Percentiles rank a stretch among this genome's conserved stretches.
These are phyloP conservation scores for Cytospora leucostoma DNA, from an alignment of 2,329 filamentous ascomycete genomes.

Conservation along the genomic window DNA sequence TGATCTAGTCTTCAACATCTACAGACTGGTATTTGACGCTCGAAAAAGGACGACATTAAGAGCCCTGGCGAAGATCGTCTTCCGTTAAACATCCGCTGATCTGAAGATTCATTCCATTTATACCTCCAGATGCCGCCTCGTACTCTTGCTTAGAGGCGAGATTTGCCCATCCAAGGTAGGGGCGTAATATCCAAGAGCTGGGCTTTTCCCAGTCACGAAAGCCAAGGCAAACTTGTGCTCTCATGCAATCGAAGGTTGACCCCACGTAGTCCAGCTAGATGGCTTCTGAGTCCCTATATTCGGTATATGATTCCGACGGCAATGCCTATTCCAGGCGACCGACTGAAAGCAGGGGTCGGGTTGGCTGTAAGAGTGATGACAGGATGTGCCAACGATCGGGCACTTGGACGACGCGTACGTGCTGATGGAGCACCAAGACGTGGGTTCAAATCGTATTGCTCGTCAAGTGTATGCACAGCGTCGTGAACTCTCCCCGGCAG, in stretches of 20 bases:
- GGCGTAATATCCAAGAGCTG: slow-evolving; percentile 40
- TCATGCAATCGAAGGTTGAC: slow-evolving; percentile 45
- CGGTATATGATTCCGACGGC: slow-evolving; percentile 63
- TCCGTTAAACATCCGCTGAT: neutral
- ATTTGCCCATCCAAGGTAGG: neutral
- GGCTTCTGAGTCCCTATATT: slow-evolving; percentile 58
- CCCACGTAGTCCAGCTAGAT: slow-evolving; percentile 54
- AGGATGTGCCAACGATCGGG: slow-evolving; percentile 64
- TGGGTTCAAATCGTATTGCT: slow-evolving; percentile 65
- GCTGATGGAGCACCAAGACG: slow-evolving; percentile 58
- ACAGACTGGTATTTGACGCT: neutral
- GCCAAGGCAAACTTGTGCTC: slow-evolving; percentile 59
- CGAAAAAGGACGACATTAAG: neutral
- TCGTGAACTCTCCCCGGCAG: slow-evolving; percentile 55
- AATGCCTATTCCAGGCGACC: slow-evolving; percentile 48
- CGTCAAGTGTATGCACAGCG: slow-evolving; percentile 58
- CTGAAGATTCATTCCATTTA: neutral
- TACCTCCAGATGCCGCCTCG: neutral
- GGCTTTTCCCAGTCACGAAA: slow-evolving; percentile 40
- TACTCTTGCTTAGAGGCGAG: neutral
- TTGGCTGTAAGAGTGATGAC: slow-evolving; percentile 38
- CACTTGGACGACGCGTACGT: slow-evolving; percentile 73
- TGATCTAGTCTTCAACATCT: neutral
- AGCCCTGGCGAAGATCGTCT: neutral
- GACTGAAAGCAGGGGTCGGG: slow-evolving; percentile 51